Percentiles rank a stretch among this genome's conserved stretches.
These are phyloP conservation scores for Ustilago shanxiensis DNA, from an alignment of 1,284 basidiomycete genomes.

Conservation along the genomic window DNA sequence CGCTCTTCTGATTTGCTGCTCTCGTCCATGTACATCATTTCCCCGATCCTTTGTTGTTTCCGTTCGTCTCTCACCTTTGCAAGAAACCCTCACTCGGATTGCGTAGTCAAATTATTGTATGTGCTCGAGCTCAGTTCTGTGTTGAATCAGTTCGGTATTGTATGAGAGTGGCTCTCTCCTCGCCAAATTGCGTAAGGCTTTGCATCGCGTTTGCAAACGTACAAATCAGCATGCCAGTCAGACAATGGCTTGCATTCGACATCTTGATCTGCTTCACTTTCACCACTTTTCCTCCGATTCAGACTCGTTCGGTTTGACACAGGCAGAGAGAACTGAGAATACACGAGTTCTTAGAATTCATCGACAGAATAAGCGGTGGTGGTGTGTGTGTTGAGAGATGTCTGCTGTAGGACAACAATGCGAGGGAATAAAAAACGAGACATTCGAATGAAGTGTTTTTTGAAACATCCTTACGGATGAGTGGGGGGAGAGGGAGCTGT, in stretches of 20 bases:
- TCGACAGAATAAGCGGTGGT: slow-evolving; percentile 10
- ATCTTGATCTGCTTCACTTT: no score
- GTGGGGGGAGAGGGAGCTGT: slow-evolving; percentile 17
- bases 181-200: no score
- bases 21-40: slow-evolving; percentile 4
- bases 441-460: background rate
- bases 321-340: background rate
- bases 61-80: background rate
- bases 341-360: slow-evolving; percentile 6
- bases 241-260: no score
- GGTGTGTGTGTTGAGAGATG: background rate
- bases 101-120: background rate
- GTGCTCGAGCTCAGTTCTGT: background rate
- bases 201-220: no score
- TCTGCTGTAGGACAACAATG: slow-evolving; percentile 1
- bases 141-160: no score
- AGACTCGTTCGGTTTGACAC: background rate
- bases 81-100: background rate
- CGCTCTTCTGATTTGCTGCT: background rate
- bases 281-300: background rate
- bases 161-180: no score
- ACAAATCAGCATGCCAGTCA: no score
- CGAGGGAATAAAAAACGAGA: background rate
- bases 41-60: background rate
- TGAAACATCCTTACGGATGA: slow-evolving; percentile 2